Conservation (phyloP, 148 eudicot species). For the Persicaria tinctoria region DNA sequence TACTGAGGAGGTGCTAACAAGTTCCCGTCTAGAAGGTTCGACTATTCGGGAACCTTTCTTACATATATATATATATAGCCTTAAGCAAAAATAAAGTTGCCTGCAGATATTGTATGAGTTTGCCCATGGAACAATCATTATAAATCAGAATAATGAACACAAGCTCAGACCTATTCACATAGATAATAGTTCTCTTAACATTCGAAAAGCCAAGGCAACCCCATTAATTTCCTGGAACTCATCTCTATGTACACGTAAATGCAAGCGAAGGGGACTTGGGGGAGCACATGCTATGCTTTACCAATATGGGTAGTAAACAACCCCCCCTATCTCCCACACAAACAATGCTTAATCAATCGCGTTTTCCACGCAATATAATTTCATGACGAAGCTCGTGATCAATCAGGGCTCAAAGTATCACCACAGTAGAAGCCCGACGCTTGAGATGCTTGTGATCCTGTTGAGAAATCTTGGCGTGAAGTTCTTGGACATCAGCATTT, state of each 20-base stretch:
- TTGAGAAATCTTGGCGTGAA: not conserved
- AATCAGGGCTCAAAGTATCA: too few species aligned
- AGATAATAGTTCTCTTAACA: too few species aligned
- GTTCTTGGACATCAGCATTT: conserved; percentile 4
- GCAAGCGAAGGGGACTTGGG: too few species aligned
- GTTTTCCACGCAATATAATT: not conserved
- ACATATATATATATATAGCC: too few species aligned
- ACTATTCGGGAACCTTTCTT: not conserved
- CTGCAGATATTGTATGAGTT: not conserved
- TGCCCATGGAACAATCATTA: not conserved
- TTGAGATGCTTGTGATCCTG: not conserved
- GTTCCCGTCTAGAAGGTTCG: not conserved
- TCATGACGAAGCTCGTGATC: conserved; percentile 10
- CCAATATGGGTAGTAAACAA: not conserved
- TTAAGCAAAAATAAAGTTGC: not conserved
- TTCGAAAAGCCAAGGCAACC: too few species aligned
- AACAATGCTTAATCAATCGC: not conserved
- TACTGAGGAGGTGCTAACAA: conserved; percentile 23
- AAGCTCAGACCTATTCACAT: conserved; percentile 41
- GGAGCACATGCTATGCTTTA: not conserved
- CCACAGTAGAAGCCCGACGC: not conserved
- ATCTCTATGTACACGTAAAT: too few species aligned
- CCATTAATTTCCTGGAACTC: too few species aligned
- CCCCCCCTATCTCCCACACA: not conserved
- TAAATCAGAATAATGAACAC: not conserved